phyloP scores from a whole-genome alignment of 2,329 filamentous ascomycete species.

The Tolypocladium ophioglossoides region DNA sequence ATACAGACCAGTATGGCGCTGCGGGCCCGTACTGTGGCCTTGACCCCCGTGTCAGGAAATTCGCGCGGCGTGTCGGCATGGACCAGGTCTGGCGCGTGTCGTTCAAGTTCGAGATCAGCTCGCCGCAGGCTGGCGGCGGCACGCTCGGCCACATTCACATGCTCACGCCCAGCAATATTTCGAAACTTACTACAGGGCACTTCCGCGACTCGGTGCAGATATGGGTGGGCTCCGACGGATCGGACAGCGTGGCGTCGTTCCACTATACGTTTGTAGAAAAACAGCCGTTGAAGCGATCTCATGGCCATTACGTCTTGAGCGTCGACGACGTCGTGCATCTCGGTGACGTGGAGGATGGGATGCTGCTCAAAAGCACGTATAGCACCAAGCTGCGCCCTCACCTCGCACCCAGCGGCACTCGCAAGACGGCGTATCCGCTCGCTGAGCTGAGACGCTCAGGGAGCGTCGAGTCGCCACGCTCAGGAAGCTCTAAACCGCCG shows the following conservation, averaged over 20 bases:
- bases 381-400: neutral
- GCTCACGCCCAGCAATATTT: neutral
- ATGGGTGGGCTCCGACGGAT: neutral
- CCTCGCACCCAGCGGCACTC: neutral
- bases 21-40: neutral
- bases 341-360: neutral
- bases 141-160: neutral
- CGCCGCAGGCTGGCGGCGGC: neutral
- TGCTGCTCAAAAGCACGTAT: neutral
- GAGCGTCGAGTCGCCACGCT: no score
- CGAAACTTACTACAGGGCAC: neutral
- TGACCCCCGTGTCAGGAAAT: neutral
- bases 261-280: neutral
- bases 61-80: neutral
- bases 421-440: neutral
- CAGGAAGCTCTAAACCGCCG: neutral
- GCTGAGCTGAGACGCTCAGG: neutral
- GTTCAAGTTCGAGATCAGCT: neutral
- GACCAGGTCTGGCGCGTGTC: neutral
- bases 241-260: neutral
- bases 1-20: neutral
- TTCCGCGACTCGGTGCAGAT: neutral
- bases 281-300: neutral
- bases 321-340: neutral
- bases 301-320: neutral